These are phyloP conservation scores for Tuber magnatum DNA, from an alignment of 495 filamentous ascomycete species.

Conservation along the genomic window DNA sequence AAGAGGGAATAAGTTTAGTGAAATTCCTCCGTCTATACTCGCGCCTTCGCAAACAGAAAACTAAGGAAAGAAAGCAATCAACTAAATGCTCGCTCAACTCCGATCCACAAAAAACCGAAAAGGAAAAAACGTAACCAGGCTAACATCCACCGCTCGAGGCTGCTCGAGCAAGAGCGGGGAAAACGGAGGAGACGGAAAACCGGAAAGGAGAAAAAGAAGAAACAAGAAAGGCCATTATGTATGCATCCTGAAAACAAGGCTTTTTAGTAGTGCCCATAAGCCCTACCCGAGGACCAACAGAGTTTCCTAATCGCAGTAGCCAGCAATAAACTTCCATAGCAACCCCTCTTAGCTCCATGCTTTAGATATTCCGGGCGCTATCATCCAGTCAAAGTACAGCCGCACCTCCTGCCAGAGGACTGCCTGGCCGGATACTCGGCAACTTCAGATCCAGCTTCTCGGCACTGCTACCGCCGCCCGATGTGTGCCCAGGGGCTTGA, in stretches of 20 bases:
- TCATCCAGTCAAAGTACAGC: conserved; percentile 18
- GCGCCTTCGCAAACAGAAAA: conserved; percentile 22
- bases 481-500: background rate
- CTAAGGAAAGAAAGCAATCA: conserved; percentile 35
- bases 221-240: conserved; percentile 49
- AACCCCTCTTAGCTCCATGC: background rate
- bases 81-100: conserved; percentile 38
- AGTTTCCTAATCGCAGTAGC: conserved; percentile 7
- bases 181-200: conserved; percentile 19
- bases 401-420: conserved; percentile 25
- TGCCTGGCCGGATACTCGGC: conserved; percentile 29
- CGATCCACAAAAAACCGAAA: conserved; percentile 22
- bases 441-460: conserved; percentile 19
- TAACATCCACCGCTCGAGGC: conserved; percentile 9
- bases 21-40: background rate
- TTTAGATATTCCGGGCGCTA: background rate
- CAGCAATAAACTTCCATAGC: background rate
- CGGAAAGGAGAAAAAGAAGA: conserved; percentile 42
- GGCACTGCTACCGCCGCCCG: background rate
- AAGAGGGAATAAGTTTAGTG: background rate
- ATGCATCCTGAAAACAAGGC: conserved; percentile 45
- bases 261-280: conserved; percentile 6
- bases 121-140: conserved; percentile 14
- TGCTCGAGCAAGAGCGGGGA: conserved; percentile 3
- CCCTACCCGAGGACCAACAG: conserved; percentile 30